Evolutionary conservation across 768 basidiomycete species (phyloP).

Genomic region (Suillus variegatus): DNA sequence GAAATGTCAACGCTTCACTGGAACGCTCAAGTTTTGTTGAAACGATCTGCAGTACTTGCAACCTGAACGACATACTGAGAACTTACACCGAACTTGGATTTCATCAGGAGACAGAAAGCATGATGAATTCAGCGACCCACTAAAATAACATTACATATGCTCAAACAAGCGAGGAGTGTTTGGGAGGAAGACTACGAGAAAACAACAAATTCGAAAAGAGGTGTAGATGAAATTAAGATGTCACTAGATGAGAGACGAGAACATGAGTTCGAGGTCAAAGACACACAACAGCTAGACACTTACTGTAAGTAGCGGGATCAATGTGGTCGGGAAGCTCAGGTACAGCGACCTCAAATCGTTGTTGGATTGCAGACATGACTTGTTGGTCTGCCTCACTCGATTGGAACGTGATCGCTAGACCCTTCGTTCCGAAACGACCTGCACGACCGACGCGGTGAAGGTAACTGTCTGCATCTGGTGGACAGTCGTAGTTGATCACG

Average conservation of each 20-base stretch:
- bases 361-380: slow-evolving; percentile 94
- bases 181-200: slow-evolving; percentile 1
- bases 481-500: slow-evolving; percentile 98
- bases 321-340: slow-evolving; percentile 93
- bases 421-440: slow-evolving; percentile 99
- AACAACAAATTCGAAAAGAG: slow-evolving; percentile 9
- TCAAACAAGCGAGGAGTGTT: slow-evolving; percentile 9
- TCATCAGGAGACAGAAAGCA: slow-evolving; percentile 1
- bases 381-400: slow-evolving; percentile 90
- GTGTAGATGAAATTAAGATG: slow-evolving; percentile 39
- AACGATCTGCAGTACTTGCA: neutral
- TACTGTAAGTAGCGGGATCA: slow-evolving; percentile 94
- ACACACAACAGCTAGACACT: slow-evolving; percentile 33
- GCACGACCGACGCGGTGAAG: slow-evolving; percentile 99
- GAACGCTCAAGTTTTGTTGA: neutral
- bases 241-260: slow-evolving; percentile 33
- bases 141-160: slow-evolving; percentile 26
- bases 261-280: neutral
- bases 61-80: neutral
- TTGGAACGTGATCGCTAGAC: slow-evolving; percentile 97
- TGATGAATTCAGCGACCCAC: slow-evolving; percentile 8
- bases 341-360: slow-evolving; percentile 96
- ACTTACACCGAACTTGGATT: neutral
- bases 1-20: neutral
- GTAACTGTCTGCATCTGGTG: slow-evolving; percentile 96